Evolutionary conservation across 495 filamentous ascomycete species (phyloP), one percentile per base, ranked within the genome.

Genomic region (Delitschia confertaspora): DNA sequence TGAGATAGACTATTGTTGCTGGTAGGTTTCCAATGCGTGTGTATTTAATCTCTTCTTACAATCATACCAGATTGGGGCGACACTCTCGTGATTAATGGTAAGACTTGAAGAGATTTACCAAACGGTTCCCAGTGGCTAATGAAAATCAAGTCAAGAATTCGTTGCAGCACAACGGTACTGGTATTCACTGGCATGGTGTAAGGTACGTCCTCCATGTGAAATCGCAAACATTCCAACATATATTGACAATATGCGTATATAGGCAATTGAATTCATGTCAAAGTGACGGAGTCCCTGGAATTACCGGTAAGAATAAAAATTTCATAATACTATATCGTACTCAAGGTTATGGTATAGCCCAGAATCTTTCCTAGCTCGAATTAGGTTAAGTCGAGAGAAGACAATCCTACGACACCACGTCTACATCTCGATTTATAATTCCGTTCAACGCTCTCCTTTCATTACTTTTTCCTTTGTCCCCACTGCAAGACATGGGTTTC

Each of bases 101-200:
- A 31, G 38, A 2, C 27, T 1, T n/a, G n/a, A n/a, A n/a, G n/a
- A n/a, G n/a, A n/a, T n/a, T n/a, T n/a, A n/a, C n/a, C n/a, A n/a
- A n/a, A n/a, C n/a, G n/a, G n/a, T n/a, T n/a, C n/a, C n/a, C n/a
- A n/a, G n/a, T n/a, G n/a, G n/a, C n/a, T n/a, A n/a, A n/a, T n/a
- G n/a, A n/a, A n/a, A 2, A 4, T 26, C 8, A 13, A 49, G 58
- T 65, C 11, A 58, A 57, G 23, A 66, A 64, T 41, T 42, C 37
- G 0, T 26, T 66, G 20, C 39, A 60, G 20, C 31, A 64, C 39
- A 65, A 65, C 40, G 63, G 63, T 13, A 64, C 61, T n/a, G 43
- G 44, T 4, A 63, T 64, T 17, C 63, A 66, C 33, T 64, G 58
- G 58, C 62, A 66, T 41, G 63, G 63, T 18, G 43, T 66, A 10